Evolutionary conservation across 2,329 filamentous ascomycete genomes (phyloP), one percentile per base, ranked within the genome.

Genomic region (Verticillium isaacii): DNA sequence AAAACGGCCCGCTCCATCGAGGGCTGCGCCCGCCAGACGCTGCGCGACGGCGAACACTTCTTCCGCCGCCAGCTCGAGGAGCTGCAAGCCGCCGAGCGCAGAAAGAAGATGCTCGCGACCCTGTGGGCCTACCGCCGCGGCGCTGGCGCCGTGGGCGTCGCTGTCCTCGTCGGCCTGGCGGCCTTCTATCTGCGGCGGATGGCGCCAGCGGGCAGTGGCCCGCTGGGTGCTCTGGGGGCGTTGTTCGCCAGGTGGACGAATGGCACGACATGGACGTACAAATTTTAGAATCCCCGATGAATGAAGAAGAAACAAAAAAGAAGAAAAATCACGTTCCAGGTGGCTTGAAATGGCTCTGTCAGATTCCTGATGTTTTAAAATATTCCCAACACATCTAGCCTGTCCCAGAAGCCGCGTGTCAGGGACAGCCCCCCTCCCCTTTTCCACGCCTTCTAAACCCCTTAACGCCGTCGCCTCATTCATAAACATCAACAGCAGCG

Each of bases 51-150:
- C 2, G 79, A 87, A 64, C 73, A 70, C 5, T 84, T 88, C 63
- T 94, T 97, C 68, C 77, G 85, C 45, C 81, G 81, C 66, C 94
- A 98, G 72, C 86, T 87, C 3, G 80, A 78, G 61, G 89, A 96
- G 68, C 77, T 98, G n/a, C 77, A 80, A 61, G 85, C 88, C 74
- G 80, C 85, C 58, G 89, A 96, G 70, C 75, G 77, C 39, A 77
- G 80, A 36, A 76, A 86, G 63, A 80, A 80, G 66, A 72, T 82
- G 12, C 66, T 82, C 32, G 77, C 77, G 56, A 73, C 81, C 32
- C 67, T 89, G 29, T 88, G 85, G 84, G 79, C 78, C 66, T 89
- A 95, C 74, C 83, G 90, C 59, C 81, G 83, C 63, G 86, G 90
- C 1, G 84, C 84, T 54, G 79, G 84, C 17, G 83, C 85, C 32